These are phyloP conservation scores for Amylostereum areolatum DNA, from an alignment of 1,284 basidiomycete genomes.

Conservation along the genomic window DNA sequence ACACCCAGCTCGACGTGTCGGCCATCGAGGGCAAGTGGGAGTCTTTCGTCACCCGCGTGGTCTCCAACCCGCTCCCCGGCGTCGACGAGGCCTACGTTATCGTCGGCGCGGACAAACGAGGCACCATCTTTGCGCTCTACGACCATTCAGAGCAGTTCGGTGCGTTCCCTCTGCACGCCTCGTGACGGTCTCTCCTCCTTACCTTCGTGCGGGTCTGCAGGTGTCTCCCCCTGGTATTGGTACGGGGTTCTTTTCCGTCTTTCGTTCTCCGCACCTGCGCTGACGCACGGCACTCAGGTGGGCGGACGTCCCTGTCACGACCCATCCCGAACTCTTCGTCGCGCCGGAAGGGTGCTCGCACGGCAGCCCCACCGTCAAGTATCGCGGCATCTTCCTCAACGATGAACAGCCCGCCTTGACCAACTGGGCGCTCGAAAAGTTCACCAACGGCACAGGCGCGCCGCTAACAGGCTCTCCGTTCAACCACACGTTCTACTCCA, in stretches of 20 bases:
- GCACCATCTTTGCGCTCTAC: conserved; percentile 64
- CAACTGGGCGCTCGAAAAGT: conserved; percentile 60
- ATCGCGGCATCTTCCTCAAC: conserved; percentile 59
- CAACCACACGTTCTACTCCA: conserved; percentile 60
- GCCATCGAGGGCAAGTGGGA: conserved; percentile 61
- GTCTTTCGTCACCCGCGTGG: conserved; percentile 45
- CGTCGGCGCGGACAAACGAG: conserved; percentile 60
- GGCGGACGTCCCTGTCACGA: conserved; percentile 60
- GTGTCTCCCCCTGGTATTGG: conserved; percentile 64
- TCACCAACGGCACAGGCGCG: conserved; percentile 57
- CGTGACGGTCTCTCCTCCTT: no score
- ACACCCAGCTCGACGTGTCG: conserved; percentile 48
- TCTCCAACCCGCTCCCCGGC: conserved; percentile 52
- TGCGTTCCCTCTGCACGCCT: conserved; percentile 9
- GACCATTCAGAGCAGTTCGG: conserved; percentile 71
- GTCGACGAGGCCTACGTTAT: conserved; percentile 58
- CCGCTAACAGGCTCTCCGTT: conserved; percentile 47
- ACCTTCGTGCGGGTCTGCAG: conserved; percentile 19
- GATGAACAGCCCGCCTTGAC: conserved; percentile 30
- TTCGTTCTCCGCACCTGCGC: not conserved
- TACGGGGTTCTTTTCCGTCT: conserved; percentile 19
- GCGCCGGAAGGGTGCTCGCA: conserved; percentile 50
- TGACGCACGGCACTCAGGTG: conserved; percentile 34
- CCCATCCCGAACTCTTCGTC: conserved; percentile 45
- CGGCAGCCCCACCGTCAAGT: conserved; percentile 64